phyloP scores from a whole-genome alignment of 805 yeast species.

The Lipomyces oligophaga region DNA sequence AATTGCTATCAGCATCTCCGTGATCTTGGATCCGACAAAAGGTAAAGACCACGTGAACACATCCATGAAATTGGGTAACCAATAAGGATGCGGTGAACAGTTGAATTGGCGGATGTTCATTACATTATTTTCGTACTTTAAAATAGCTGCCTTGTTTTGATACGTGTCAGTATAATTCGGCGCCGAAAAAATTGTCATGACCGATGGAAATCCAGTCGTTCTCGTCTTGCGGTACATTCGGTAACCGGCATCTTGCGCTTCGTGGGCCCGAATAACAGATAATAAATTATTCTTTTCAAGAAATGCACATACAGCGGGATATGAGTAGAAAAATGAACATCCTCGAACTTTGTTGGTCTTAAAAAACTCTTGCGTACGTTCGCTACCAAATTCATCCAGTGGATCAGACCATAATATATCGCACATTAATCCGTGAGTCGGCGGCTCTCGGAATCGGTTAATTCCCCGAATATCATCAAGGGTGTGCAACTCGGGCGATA shows the following conservation, averaged over 20 bases:
- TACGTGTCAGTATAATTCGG: slow-evolving; percentile 92
- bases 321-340: slow-evolving; percentile 87
- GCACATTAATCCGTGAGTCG: slow-evolving; percentile 89
- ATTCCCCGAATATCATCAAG: slow-evolving; percentile 64
- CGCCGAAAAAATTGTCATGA: slow-evolving; percentile 88
- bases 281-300: slow-evolving; percentile 71
- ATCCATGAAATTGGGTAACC: slow-evolving; percentile 96
- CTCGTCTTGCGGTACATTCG: slow-evolving; percentile 86
- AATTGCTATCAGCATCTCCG: slow-evolving; percentile 86
- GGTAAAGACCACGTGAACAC: slow-evolving; percentile 97
- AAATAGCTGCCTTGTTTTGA: slow-evolving; percentile 91
- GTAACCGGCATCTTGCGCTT: slow-evolving; percentile 96
- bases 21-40: slow-evolving; percentile 89
- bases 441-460: slow-evolving; percentile 86
- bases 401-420: slow-evolving; percentile 97
- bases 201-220: slow-evolving; percentile 81
- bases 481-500: slow-evolving; percentile 75
- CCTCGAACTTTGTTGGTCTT: slow-evolving; percentile 76
- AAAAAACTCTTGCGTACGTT: slow-evolving; percentile 43
- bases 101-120: slow-evolving; percentile 96
- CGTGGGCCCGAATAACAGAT: slow-evolving; percentile 91
- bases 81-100: slow-evolving; percentile 89
- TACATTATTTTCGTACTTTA: slow-evolving; percentile 85
- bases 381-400: slow-evolving; percentile 77
- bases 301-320: slow-evolving; percentile 74